Evolutionary conservation across 2,329 filamentous ascomycete species (phyloP), one percentile per base, ranked within the genome.

Genomic region (Botrytis byssoidea): DNA sequence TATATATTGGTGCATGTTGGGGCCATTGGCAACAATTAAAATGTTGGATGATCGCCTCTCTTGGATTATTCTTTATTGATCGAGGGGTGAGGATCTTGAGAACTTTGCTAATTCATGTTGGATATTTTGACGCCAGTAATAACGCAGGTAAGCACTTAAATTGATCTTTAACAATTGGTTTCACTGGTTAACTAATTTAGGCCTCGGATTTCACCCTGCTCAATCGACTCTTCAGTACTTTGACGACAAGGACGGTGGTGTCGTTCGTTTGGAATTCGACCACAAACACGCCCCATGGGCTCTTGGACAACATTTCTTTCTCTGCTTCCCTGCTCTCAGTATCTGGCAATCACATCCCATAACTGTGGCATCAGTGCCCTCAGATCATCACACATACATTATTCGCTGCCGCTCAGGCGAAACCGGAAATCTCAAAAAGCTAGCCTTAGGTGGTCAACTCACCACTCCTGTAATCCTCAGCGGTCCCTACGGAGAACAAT

Each of bases 261-360:
- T 93, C 0, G 83, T 93, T 1, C 86, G 91, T 1, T 82, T 94
- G 6, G 90, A 93, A 71, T 89, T 93, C 74, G 82, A 87, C 1
- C 89, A 92, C 75, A 82, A 94, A 91, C 73, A 93, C 90, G 85
- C 93, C 89, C 7, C 87, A 1, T 79, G 78, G 79, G 59, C 87
- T 91, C 22, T 94, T 0, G 92, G 92, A 42, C 92, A 94, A 82
- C 92, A 95, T 81, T 90, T 91, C 67, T 95, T 94, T 81, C 83
- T 95, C 40, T 94, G 93, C 83, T 87, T 95, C 82, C 92, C 92
- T 8, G 84, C 86, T 16, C 85, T 94, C 79, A 91, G 90, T 75
- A 86, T 90, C 77, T 92, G 90, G 89, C 92, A 92, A 79, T 93
- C 91, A 63, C 92, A 95, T 79, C 92, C 92, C 2, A 93, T 94